Evolutionary conservation across 1,284 basidiomycete species (phyloP).

Genomic region (Tylopilus sp.): DNA sequence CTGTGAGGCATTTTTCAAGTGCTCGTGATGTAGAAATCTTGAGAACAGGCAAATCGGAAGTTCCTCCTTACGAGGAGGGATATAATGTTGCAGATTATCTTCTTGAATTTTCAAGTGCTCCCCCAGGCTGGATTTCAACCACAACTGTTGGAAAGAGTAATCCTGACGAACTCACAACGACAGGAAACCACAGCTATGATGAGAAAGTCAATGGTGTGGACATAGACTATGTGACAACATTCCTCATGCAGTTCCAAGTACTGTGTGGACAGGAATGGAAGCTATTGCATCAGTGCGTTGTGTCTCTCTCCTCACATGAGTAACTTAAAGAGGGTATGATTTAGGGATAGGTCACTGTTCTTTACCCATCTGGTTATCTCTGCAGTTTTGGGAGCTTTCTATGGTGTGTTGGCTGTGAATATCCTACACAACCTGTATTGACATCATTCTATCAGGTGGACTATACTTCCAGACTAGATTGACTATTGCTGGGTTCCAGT

Average conservation of each 20-base stretch:
- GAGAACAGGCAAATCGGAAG: conserved; percentile 34
- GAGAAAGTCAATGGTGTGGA: conserved; percentile 21
- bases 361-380: conserved; percentile 73
- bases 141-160: background rate
- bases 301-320: background rate
- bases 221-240: conserved; percentile 61
- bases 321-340: background rate
- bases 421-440: background rate
- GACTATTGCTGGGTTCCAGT: conserved; percentile 90
- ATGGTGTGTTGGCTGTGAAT: conserved; percentile 45
- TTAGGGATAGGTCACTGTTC: conserved; percentile 79
- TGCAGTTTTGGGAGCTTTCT: conserved; percentile 75
- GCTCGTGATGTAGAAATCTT: conserved; percentile 37
- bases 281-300: conserved; percentile 62
- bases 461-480: conserved; percentile 77
- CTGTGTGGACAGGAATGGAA: conserved; percentile 82
- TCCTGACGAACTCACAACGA: conserved; percentile 17
- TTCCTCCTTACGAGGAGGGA: conserved; percentile 55
- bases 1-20: conserved; percentile 62
- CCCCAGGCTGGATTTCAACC: conserved; percentile 44
- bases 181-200: background rate
- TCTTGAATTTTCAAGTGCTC: conserved; percentile 77
- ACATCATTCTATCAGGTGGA: conserved; percentile 53
- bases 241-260: conserved; percentile 83
- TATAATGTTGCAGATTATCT: conserved; percentile 91